phyloP scores from a whole-genome alignment of 106 monocot species.

The Cymbidium sinense region DNA sequence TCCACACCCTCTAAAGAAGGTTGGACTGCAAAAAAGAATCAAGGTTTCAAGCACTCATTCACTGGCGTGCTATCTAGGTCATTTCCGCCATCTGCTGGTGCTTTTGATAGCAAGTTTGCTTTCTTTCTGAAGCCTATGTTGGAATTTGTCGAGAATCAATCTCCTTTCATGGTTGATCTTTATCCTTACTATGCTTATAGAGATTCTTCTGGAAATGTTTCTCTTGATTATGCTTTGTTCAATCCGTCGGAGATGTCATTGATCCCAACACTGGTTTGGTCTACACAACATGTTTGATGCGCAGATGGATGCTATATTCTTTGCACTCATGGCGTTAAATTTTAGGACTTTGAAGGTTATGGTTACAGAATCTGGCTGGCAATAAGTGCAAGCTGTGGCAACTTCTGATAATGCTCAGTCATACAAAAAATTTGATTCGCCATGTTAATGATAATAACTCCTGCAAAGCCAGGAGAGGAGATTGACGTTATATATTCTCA shows the following conservation, averaged over 20 bases:
- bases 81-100: constrained; percentile 93
- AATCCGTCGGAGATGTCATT: constrained; percentile 58
- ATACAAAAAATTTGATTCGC: constrained; percentile 88
- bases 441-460: constrained; percentile 87
- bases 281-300: constrained; percentile 97
- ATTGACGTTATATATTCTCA: constrained; percentile 91
- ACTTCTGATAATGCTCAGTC: constrained; percentile 91
- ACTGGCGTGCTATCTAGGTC: constrained; percentile 70
- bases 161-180: constrained; percentile 94
- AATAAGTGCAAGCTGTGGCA: constrained; percentile 80
- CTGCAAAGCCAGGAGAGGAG: constrained; percentile 77
- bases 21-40: constrained; percentile 70
- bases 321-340: constrained; percentile 71
- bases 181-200: constrained; percentile 96
- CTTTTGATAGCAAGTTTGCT: constrained; percentile 83
- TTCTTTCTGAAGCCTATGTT: constrained; percentile 83
- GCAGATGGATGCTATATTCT: constrained; percentile 80
- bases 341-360: constrained; percentile 85
- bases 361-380: constrained; percentile 97
- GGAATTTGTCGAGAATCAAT: constrained; percentile 79
- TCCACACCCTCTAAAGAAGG: constrained; percentile 65
- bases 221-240: constrained; percentile 77
- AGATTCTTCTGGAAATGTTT: constrained; percentile 72
- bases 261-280: constrained; percentile 97
- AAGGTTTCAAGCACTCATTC: constrained; percentile 89